phyloP scores from a whole-genome alignment of 805 yeast genomes.

The Millerozyma miso region DNA sequence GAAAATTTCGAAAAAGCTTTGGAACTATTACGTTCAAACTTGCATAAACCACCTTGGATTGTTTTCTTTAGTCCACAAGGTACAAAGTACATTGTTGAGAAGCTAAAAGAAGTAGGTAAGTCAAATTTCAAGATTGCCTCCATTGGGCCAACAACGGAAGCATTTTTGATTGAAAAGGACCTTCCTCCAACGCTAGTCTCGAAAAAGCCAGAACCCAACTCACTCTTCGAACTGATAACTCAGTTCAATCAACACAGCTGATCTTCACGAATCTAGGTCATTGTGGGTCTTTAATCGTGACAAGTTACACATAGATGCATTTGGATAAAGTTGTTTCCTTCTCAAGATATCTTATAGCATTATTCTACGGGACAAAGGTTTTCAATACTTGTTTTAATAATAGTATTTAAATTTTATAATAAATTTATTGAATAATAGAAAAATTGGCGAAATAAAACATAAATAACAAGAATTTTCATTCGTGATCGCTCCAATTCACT shows the following conservation, averaged over 20 bases:
- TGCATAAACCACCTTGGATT: conserved; percentile 50
- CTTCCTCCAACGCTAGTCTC: conserved; percentile 63
- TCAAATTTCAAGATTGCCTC: conserved; percentile 50
- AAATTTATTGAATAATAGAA: no score
- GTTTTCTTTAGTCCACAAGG: conserved; percentile 93
- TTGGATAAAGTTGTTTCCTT: no score
- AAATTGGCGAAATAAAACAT: neutral
- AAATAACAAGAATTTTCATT: neutral
- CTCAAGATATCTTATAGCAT: no score
- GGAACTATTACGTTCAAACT: conserved; percentile 5
- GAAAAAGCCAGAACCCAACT: conserved; percentile 63
- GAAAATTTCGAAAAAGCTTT: conserved; percentile 24
- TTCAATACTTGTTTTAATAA: no score
- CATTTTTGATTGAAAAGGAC: conserved; percentile 49
- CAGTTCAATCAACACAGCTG: no score
- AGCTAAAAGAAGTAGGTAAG: conserved; percentile 14
- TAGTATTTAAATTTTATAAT: no score
- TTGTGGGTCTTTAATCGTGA: no score
- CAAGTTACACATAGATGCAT: no score
- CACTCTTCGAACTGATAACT: conserved; percentile 39
- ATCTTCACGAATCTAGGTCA: no score
- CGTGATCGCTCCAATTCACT: neutral
- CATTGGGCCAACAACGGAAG: conserved; percentile 90
- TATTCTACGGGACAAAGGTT: no score
- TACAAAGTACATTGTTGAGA: conserved; percentile 55